A percentile compares a stretch with the other conserved stretches of the same genome.
Evolutionary conservation across 2,329 filamentous ascomycete species (phyloP).

Genomic region (Pseudomassariella vexata): DNA sequence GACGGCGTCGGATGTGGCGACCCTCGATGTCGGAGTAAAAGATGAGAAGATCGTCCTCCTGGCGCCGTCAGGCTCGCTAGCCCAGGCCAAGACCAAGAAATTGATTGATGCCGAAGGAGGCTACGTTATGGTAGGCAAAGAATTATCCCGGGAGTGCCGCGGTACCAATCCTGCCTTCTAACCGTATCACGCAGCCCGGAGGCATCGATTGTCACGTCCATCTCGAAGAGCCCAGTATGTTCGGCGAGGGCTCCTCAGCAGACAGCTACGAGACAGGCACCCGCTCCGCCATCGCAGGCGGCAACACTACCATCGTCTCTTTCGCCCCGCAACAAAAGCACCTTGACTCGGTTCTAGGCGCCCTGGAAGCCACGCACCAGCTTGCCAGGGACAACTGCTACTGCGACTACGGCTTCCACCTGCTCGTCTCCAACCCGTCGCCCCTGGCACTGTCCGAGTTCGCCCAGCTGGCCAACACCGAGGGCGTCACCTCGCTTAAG

Average conservation of each 20-base stretch:
- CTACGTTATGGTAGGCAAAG: slow-evolving; percentile 29
- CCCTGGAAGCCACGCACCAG: slow-evolving; percentile 40
- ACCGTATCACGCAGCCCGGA: slow-evolving; percentile 20
- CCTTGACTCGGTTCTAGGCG: slow-evolving; percentile 15
- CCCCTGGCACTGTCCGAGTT: slow-evolving; percentile 33
- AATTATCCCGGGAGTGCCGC: too few species aligned
- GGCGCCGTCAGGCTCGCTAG: slow-evolving; percentile 29
- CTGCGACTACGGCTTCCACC: slow-evolving; percentile 43
- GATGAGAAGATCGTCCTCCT: slow-evolving; percentile 35
- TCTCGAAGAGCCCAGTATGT: slow-evolving; percentile 30
- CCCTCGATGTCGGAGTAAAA: slow-evolving; percentile 35
- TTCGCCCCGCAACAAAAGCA: slow-evolving; percentile 49
- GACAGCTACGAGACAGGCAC: slow-evolving; percentile 38
- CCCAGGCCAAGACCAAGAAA: slow-evolving; percentile 17
- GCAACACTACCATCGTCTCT: slow-evolving; percentile 52
- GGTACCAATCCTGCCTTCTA: not conserved
- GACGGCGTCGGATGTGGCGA: slow-evolving; percentile 33
- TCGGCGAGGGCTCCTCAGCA: slow-evolving; percentile 23
- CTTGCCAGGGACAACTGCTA: slow-evolving; percentile 33
- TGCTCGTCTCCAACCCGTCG: slow-evolving; percentile 36
- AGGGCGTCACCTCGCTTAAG: slow-evolving; percentile 37
- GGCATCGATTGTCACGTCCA: slow-evolving; percentile 36
- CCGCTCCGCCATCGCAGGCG: slow-evolving; percentile 49
- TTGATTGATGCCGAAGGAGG: slow-evolving; percentile 35
- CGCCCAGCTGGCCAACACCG: slow-evolving; percentile 25